Base-by-base conservation (phyloP, 2,329 filamentous ascomycete genomes). In the Rutstroemia sp. region DNA sequence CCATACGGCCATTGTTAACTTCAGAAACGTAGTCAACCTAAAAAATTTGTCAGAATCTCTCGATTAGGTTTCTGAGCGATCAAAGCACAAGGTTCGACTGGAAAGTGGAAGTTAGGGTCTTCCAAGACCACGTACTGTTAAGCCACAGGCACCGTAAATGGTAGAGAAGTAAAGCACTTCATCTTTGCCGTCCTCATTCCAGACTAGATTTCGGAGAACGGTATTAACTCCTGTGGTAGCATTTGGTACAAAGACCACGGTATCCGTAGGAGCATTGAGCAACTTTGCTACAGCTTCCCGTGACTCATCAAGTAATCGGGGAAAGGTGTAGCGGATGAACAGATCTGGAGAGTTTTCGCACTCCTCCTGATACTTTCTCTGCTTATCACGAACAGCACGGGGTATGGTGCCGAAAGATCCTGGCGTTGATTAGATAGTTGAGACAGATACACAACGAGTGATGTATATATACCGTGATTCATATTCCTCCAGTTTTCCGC, bases 341-440 rank as follows among this genome's bases (percentile, higher is more conserved):
- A 73, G 70, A 71, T 96, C 92, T 0, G 91, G 89, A 0, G 75
- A 76, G 1, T 78, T 74, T 73, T 96, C 91, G 38, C 77, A 74
- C 4, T 75, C 72, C 59, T 86, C 80, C 67, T 92, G 86, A 65
- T 86, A 87, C n/a, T 75, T 66, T 16, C 79, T 82, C 19, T 86
- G 77, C 50, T 76, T 77, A 14, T 78, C 71, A 16, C 78, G 80
- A 58, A 96, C 77, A 19, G 72, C 68, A 9, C 72, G 74, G 3
- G 92, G 91, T 64, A 86, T 84, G 2, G 86, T 84, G 36, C 92
- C 92, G 68, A 89, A 96, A 0, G 90, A 95, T 49, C 89, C 87
- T 69, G 19, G 48, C 16, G 42, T 50, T 21, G 47, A 25, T 17
- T 19, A 17, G 8, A 34, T 9, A 8, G 21, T 44, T n/a, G 25